These are phyloP conservation scores for Otatea glauca DNA, from an alignment of 176 grass and related monocot species.

Conservation along the genomic window DNA sequence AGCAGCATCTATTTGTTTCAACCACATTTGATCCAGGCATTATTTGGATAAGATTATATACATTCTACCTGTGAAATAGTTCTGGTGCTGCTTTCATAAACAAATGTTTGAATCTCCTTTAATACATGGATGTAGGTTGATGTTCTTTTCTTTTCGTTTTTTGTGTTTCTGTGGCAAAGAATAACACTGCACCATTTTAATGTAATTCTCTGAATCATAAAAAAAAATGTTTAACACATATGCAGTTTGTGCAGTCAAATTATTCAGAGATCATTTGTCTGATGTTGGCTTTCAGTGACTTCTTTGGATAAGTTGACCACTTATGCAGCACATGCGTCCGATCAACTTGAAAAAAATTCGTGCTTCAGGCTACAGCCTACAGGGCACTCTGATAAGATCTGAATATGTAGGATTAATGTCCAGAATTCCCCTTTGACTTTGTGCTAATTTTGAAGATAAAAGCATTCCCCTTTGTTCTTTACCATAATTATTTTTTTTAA, in stretches of 20 bases:
- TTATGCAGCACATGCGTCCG: not conserved
- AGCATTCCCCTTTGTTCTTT: not conserved
- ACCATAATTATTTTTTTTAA: not conserved
- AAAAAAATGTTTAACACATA: not conserved
- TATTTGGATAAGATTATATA: conserved; percentile 7
- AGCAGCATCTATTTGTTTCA: not conserved
- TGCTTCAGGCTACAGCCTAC: not conserved
- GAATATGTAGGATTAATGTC: not conserved
- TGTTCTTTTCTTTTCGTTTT: not conserved
- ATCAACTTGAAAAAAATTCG: too few species aligned
- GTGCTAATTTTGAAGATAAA: not conserved
- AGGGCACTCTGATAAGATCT: not conserved
- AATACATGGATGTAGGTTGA: not conserved
- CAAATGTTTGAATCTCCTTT: not conserved
- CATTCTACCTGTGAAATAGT: not conserved
- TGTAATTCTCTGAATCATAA: not conserved
- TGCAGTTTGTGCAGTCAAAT: conserved; percentile 11
- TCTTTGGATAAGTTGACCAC: not conserved
- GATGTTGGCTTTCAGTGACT: not conserved
- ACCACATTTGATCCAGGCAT: not conserved
- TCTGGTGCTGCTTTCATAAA: not conserved
- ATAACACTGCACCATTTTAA: not conserved
- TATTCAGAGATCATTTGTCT: not conserved
- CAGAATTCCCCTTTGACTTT: not conserved
- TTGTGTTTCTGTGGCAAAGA: not conserved